These are phyloP conservation scores for Hortiboletus rubellus DNA, from an alignment of 1,284 basidiomycete species.

Conservation along the genomic window DNA sequence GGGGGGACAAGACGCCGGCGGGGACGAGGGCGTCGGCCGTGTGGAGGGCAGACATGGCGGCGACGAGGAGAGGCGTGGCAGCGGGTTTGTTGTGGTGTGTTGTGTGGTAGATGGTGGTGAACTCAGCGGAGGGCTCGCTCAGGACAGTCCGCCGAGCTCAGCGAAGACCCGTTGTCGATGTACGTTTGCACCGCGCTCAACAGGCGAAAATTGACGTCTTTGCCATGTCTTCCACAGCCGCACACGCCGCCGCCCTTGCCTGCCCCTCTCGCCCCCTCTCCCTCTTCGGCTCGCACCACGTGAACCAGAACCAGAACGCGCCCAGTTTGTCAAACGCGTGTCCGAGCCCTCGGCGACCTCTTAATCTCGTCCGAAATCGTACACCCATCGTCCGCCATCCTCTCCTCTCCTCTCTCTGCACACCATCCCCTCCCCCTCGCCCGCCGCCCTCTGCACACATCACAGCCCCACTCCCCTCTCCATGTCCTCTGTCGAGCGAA, in stretches of 20 bases:
- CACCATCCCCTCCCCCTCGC: constrained; percentile 10
- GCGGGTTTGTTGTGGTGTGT: constrained; percentile 23
- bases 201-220: constrained; percentile 29
- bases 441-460: constrained; percentile 3
- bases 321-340: constrained; percentile 40
- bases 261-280: constrained; percentile 20
- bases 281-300: constrained; percentile 37
- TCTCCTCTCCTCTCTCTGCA: neutral
- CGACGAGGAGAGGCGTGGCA: constrained; percentile 36
- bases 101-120: constrained; percentile 24
- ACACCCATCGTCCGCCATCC: constrained; percentile 21
- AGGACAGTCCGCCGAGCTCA: constrained; percentile 39
- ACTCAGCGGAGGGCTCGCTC: constrained; percentile 29
- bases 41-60: constrained; percentile 30
- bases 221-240: constrained; percentile 23
- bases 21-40: neutral
- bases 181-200: constrained; percentile 26
- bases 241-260: constrained; percentile 1
- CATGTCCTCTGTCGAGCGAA: constrained; percentile 37
- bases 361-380: constrained; percentile 37
- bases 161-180: constrained; percentile 30
- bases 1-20: neutral
- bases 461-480: constrained; percentile 9
- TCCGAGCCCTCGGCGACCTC: constrained; percentile 32
- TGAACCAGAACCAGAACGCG: constrained; percentile 33